A percentile compares a stretch with the other conserved stretches of the same genome.
These are phyloP conservation scores for Xylariaceae sp. DNA, from an alignment of 2,329 filamentous ascomycete genomes.

Conservation along the genomic window DNA sequence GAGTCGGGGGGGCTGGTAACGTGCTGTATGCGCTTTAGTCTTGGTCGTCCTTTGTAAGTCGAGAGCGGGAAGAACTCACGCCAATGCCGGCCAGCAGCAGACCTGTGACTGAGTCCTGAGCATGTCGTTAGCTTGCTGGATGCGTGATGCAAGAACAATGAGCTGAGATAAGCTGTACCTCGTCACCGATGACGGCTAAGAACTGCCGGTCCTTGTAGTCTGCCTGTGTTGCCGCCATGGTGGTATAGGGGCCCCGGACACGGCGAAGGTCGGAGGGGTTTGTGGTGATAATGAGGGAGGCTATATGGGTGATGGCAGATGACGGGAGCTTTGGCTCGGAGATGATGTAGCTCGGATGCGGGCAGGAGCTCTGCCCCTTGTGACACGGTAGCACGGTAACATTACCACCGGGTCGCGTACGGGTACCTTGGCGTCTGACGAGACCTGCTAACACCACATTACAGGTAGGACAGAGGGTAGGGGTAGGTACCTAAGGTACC, in stretches of 20 bases:
- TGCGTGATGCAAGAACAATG: not conserved
- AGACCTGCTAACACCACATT: no score
- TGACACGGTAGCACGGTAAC: not conserved
- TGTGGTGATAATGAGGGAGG: not conserved
- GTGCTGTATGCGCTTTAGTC: constrained; percentile 54
- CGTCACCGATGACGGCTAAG: constrained; percentile 94
- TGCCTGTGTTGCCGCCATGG: constrained; percentile 47
- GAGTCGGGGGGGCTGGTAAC: constrained; percentile 83
- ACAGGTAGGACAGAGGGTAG: no score
- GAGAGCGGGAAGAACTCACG: constrained; percentile 43
- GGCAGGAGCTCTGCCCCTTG: no score
- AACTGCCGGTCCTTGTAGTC: constrained; percentile 86
- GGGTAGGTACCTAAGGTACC: no score
- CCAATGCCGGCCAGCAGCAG: constrained; percentile 93
- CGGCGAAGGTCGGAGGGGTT: not conserved
- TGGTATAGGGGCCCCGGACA: not conserved
- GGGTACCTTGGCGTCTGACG: no score
- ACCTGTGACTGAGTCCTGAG: constrained; percentile 90
- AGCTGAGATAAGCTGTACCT: constrained; percentile 58
- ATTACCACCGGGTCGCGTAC: no score
- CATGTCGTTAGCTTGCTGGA: constrained; percentile 6
- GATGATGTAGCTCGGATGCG: no score
- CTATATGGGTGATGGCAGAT: not conserved
- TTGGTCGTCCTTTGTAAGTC: no score
- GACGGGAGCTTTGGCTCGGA: not conserved